Base-by-base conservation (phyloP, 495 filamentous ascomycete genomes). In the Penicillium psychrofluorescens region DNA sequence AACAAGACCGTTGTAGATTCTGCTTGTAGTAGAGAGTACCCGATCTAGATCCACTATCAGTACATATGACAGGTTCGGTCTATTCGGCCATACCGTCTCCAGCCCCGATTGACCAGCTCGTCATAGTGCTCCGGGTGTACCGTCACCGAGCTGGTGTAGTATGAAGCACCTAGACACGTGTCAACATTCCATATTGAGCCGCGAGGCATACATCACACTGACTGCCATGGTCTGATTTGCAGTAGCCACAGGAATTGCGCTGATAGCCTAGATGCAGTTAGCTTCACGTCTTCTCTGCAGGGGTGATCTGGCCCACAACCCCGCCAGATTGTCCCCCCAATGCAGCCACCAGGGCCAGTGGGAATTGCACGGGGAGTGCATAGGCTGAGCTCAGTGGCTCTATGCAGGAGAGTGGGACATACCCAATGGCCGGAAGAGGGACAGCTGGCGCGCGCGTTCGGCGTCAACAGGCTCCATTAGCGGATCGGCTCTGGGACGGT, bases 1-100 rank as follows among this genome's bases (percentile, higher is more conserved):
- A 98, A 57, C 92, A 98, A 44, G 88, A 86, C 43, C 80, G 67
- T 36, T 67, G 75, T 54, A 83, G 78, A 63, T 97, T 88, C 43
- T 88, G 92, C 52, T 92, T 88, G 71, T 98, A 98, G 51, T 95
- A 77, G n/a, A 91, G 70, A n/a, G 72, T 79, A 8, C 84, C 84
- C 34, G 84, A 86, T 61, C 82, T 84, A 45, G 40, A 54, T 41
- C 38, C 36, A 35, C 4, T 38, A 45, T 67, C 39, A 58, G 50
- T 47, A 40, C 51, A 41, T 22, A 22, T 22, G 22, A 6, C 22
- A 22, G 22, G 2, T 22, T 22, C 22, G 22, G 22, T 22, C 22
- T 22, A 4, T 22, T 4, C 0, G 22, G 22, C 22, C 54, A 50
- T 55, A 96, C 67, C 92, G 77, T 65, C 92, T 80, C 90, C 90